phyloP scores from a whole-genome alignment of 148 eudicot species.

The Nepenthes mirabilis region DNA sequence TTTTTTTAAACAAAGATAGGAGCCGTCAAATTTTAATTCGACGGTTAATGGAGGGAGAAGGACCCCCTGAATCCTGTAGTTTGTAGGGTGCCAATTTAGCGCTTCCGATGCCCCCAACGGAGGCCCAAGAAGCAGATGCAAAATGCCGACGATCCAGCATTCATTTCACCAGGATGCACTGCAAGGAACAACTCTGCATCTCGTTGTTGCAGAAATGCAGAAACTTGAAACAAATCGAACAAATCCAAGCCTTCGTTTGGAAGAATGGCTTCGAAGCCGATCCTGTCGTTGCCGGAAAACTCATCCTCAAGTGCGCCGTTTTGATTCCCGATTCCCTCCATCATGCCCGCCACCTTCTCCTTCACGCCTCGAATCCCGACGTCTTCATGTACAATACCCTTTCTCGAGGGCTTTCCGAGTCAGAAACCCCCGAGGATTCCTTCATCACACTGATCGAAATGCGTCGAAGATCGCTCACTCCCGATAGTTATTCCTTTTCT shows the following conservation, averaged over 20 bases:
- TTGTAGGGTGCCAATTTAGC: too few species aligned
- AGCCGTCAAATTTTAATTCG: too few species aligned
- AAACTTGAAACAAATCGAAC: too few species aligned
- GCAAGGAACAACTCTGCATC: conserved; percentile 9
- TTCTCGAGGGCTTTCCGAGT: conserved; percentile 42
- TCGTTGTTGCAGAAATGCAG: conserved; percentile 16
- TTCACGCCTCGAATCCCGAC: conserved; percentile 28
- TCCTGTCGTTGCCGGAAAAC: conserved; percentile 32
- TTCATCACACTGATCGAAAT: conserved; percentile 28
- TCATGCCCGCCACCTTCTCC: conserved; percentile 26
- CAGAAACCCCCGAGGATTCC: conserved; percentile 25
- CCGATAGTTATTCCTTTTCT: conserved; percentile 52
- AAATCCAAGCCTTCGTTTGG: conserved; percentile 4
- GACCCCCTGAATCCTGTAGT: too few species aligned
- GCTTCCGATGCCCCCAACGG: too few species aligned
- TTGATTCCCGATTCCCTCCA: conserved; percentile 23
- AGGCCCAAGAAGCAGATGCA: too few species aligned
- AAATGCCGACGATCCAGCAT: too few species aligned
- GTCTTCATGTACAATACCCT: conserved; percentile 56
- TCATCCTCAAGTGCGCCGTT: conserved; percentile 30
- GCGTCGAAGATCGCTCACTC: conserved; percentile 19
- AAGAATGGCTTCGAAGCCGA: conserved; percentile 24
- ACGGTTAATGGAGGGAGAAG: too few species aligned
- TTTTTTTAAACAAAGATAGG: too few species aligned
- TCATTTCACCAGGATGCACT: too few species aligned